A percentile compares a stretch with the other conserved stretches of the same genome.
These are phyloP conservation scores for Phytopythium aichiense DNA, from an alignment of 352 stramenopile species.

Conservation along the genomic window DNA sequence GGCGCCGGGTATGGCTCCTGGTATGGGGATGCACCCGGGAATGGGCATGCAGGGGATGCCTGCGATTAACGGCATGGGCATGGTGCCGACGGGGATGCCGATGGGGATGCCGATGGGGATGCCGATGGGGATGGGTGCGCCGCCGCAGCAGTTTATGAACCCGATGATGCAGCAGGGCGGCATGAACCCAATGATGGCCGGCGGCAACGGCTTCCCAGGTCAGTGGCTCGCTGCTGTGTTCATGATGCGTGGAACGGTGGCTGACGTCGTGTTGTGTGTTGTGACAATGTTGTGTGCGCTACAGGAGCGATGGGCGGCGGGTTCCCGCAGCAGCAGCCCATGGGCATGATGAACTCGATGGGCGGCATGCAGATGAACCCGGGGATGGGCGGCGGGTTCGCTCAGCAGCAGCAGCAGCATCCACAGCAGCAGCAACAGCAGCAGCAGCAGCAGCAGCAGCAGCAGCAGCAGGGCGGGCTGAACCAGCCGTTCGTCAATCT, in stretches of 20 bases:
- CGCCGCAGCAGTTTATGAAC: conserved; percentile 20
- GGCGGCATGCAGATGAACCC: conserved; percentile 44
- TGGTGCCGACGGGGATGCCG: conserved; percentile 21
- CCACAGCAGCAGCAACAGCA: conserved; percentile 16
- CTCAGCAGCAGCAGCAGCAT: conserved; percentile 8
- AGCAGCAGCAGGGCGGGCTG: conserved; percentile 42
- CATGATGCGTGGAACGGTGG: background rate
- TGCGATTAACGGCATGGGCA: conserved; percentile 25
- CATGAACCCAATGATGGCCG: conserved; percentile 36
- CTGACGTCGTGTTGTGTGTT: conserved; percentile 13
- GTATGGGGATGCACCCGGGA: conserved; percentile 31
- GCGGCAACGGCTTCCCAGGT: conserved; percentile 50
- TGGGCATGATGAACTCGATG: conserved; percentile 63
- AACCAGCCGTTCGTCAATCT: conserved; percentile 83
- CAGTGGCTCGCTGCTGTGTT: conserved; percentile 7
- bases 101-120: conserved; percentile 22
- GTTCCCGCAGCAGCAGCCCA: conserved; percentile 51
- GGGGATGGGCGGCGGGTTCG: conserved; percentile 7
- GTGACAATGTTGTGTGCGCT: conserved; percentile 6
- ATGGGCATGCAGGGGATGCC: conserved; percentile 26
- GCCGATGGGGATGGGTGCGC: conserved; percentile 32
- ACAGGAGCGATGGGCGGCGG: conserved; percentile 31
- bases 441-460: conserved; percentile 29
- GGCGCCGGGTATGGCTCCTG: conserved; percentile 10
- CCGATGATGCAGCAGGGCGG: conserved; percentile 36